Percentiles rank a stretch among this genome's conserved stretches.
phyloP scores from a whole-genome alignment of 2,329 filamentous ascomycete genomes.

The Pseudopithomyces maydicus region DNA sequence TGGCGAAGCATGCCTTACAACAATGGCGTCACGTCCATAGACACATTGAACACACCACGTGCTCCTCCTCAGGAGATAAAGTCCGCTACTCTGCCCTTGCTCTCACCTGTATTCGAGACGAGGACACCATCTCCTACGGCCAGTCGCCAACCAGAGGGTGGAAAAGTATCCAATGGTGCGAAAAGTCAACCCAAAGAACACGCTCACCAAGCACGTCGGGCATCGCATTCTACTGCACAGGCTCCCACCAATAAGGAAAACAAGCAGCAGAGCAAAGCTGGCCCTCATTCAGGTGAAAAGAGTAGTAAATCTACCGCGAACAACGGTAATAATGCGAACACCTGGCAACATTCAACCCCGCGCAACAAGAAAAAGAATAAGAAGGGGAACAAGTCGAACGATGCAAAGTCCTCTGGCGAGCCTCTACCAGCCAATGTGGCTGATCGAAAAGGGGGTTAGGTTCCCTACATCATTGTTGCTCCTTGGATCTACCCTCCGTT shows the following conservation, averaged over 20 bases:
- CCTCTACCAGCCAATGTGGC: constrained; percentile 49
- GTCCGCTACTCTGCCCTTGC: constrained; percentile 50
- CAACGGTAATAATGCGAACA: constrained; percentile 25
- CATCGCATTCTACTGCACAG: constrained; percentile 27
- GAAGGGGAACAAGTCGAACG: constrained; percentile 29
- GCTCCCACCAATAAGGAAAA: constrained; percentile 28
- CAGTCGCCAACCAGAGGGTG: constrained; percentile 47
- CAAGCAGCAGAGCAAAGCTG: constrained; percentile 18
- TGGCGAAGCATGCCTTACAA: constrained; percentile 35
- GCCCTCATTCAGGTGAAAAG: constrained; percentile 10
- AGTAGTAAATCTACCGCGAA: constrained; percentile 24
- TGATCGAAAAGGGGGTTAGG: constrained; percentile 53
- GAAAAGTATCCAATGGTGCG: constrained; percentile 34
- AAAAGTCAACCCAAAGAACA: constrained; percentile 37
- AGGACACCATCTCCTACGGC: constrained; percentile 72
- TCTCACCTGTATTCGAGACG: constrained; percentile 77
- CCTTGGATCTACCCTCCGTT: neutral
- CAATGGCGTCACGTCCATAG: constrained; percentile 39
- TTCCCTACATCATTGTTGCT: constrained; percentile 10
- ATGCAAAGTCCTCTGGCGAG: constrained; percentile 45
- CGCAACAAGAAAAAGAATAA: constrained; percentile 33
- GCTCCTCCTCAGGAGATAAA: constrained; percentile 42
- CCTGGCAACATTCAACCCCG: constrained; percentile 25
- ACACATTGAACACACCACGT: constrained; percentile 53
- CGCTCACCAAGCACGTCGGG: constrained; percentile 31